These are phyloP conservation scores for Fragilaria crotonensis DNA, from an alignment of 108 stramenopile species.

Conservation along the genomic window DNA sequence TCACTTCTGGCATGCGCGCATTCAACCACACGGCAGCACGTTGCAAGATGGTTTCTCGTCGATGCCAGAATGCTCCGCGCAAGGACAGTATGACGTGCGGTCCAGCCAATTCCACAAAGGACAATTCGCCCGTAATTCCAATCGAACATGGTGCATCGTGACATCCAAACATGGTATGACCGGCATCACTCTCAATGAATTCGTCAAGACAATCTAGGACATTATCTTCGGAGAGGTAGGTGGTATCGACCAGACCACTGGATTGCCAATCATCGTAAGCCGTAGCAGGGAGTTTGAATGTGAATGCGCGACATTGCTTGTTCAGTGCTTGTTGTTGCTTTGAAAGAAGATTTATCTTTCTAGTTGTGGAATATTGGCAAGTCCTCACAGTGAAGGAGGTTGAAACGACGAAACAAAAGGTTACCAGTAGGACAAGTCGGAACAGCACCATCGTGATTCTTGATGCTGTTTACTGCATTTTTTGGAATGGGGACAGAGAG, in stretches of 20 bases:
- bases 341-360: no score
- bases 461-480: no score
- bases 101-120: conserved; percentile 56
- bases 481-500: no score
- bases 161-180: conserved; percentile 70
- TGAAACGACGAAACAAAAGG: no score
- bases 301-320: no score
- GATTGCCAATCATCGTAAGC: conserved; percentile 65
- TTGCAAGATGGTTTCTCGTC: conserved; percentile 58
- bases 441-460: no score
- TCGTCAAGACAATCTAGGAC: conserved; percentile 49
- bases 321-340: no score
- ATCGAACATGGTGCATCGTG: conserved; percentile 38
- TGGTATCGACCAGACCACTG: conserved; percentile 36
- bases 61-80: conserved; percentile 62
- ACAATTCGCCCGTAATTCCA: conserved; percentile 59
- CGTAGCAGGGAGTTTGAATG: neutral
- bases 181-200: conserved; percentile 60
- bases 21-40: conserved; percentile 76
- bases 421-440: no score
- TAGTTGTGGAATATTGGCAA: no score
- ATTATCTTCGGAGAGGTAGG: conserved; percentile 49
- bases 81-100: conserved; percentile 50
- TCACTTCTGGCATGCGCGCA: conserved; percentile 68
- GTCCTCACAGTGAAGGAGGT: no score